Conservation (phyloP, 139 green algal genomes). For the Pleodorina starrii region DNA sequence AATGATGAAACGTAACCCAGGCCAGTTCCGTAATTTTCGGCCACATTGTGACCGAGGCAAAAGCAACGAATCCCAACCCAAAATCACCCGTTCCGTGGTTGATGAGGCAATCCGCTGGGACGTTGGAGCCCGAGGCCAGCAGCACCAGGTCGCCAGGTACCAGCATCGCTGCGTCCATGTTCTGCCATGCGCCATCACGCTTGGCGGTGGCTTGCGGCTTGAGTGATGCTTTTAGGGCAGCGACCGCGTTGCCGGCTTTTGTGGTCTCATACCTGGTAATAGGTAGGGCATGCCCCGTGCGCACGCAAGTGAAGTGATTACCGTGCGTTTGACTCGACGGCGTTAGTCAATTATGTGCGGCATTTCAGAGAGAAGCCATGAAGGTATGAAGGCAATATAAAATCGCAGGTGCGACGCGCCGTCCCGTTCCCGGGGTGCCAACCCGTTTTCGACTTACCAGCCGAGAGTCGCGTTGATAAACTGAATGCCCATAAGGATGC, state of each 20-base stretch:
- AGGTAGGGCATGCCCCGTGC: no score
- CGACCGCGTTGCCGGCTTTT: constrained; percentile 88
- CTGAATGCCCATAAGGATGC: constrained; percentile 87
- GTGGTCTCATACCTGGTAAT: constrained; percentile 56
- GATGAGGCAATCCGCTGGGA: constrained; percentile 84
- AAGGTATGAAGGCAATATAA: background rate
- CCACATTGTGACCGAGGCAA: no score
- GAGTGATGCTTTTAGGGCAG: constrained; percentile 86
- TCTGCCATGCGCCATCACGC: constrained; percentile 81
- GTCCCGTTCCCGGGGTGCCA: no score
- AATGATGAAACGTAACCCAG: no score
- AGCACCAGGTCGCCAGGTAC: constrained; percentile 87
- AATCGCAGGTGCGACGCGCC: no score
- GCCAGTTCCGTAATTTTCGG: no score
- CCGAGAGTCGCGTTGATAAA: constrained; percentile 88
- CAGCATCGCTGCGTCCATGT: constrained; percentile 77
- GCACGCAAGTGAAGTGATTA: background rate
- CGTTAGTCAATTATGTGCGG: background rate
- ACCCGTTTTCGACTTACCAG: no score
- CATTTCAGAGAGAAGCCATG: background rate
- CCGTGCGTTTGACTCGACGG: background rate
- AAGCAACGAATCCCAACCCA: no score
- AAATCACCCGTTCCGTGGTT: constrained; percentile 77
- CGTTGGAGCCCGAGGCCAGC: constrained; percentile 76
- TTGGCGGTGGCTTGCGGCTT: constrained; percentile 87